Percentiles rank a stretch among this genome's conserved stretches.
Conservation (phyloP, 257 asterid genomes). For the Plantago elongata region DNA sequence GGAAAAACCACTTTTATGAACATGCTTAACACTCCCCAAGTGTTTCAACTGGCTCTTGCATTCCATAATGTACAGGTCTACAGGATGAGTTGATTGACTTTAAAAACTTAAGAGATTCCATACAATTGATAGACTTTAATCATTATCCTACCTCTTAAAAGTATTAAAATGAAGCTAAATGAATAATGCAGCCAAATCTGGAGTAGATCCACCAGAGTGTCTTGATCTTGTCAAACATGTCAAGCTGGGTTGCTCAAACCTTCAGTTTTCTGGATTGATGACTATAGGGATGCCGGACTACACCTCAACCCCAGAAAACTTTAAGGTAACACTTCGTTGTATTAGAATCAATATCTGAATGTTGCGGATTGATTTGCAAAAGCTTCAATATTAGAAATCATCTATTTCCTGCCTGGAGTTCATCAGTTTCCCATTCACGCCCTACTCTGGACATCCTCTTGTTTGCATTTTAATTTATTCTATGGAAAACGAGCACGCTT, state of each 20-base stretch:
- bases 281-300: constrained; percentile 92
- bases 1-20: no score
- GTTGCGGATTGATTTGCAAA: constrained; percentile 8
- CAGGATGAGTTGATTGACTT: no score
- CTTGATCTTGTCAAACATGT: constrained; percentile 67
- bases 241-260: constrained; percentile 59
- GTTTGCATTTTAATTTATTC: background rate
- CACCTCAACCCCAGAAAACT: constrained; percentile 82
- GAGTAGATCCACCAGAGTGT: constrained; percentile 67
- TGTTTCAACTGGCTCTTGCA: no score
- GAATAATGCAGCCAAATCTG: constrained; percentile 75
- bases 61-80: no score
- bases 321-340: constrained; percentile 43
- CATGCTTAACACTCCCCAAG: no score
- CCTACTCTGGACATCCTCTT: no score
- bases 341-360: background rate
- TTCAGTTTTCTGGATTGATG: constrained; percentile 85
- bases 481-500: background rate
- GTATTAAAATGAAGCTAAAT: background rate
- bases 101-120: no score
- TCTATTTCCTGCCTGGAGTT: background rate
- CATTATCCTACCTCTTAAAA: no score
- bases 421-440: no score
- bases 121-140: no score
- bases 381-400: background rate